These are phyloP conservation scores for Ceratocystis harringtonii DNA, from an alignment of 2,329 filamentous ascomycete genomes.

Conservation along the genomic window DNA sequence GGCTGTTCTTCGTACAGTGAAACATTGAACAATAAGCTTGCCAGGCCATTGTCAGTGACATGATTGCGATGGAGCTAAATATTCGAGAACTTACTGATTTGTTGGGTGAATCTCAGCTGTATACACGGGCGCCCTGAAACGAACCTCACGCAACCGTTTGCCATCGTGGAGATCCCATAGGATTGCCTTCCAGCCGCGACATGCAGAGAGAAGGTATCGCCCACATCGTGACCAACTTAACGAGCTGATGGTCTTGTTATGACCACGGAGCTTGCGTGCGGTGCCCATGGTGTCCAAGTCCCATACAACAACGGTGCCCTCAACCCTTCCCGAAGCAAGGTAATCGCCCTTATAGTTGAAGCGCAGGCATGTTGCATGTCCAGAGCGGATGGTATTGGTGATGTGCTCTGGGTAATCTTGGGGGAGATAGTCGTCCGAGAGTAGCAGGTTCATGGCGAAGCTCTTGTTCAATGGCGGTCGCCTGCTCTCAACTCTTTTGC, in stretches of 20 bases:
- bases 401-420: slow-evolving; percentile 84
- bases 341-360: slow-evolving; percentile 94
- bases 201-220: slow-evolving; percentile 78
- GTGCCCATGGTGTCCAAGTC: slow-evolving; percentile 96
- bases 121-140: slow-evolving; percentile 86
- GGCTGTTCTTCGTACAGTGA: slow-evolving; percentile 91
- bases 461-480: neutral
- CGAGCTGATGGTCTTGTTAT: slow-evolving; percentile 86
- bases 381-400: slow-evolving; percentile 66
- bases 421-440: slow-evolving; percentile 48
- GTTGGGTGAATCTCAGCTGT: slow-evolving; percentile 88
- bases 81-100: slow-evolving; percentile 47
- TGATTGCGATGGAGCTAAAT: neutral
- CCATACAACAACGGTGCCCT: slow-evolving; percentile 91
- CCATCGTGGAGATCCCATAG: slow-evolving; percentile 74
- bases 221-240: slow-evolving; percentile 91
- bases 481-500: neutral
- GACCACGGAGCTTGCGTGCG: slow-evolving; percentile 81
- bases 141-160: slow-evolving; percentile 63
- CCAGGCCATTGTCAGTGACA: slow-evolving; percentile 19
- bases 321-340: slow-evolving; percentile 81
- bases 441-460: slow-evolving; percentile 39
- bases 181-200: slow-evolving; percentile 91
- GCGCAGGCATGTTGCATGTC: slow-evolving; percentile 52
- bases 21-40: slow-evolving; percentile 68